Percentiles rank a stretch among this genome's conserved stretches.
Conservation (phyloP, 1,284 basidiomycete species). For the Erythrobasidium hasegawianum region DNA sequence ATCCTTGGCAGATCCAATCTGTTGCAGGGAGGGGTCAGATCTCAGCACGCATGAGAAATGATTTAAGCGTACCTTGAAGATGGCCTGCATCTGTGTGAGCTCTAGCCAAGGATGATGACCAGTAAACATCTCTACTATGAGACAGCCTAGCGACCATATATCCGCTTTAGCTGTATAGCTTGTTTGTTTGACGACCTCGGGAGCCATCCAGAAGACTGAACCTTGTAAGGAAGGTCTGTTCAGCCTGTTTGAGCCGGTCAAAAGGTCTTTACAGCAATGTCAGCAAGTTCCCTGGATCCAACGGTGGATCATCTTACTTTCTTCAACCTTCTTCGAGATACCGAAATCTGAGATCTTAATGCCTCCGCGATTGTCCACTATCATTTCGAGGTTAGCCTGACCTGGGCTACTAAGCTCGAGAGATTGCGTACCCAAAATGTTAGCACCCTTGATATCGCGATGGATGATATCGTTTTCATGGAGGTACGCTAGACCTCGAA, state of each 20-base stretch:
- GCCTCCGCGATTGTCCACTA: conserved; percentile 93
- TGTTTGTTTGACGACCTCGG: conserved; percentile 95
- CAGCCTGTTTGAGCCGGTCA: conserved; percentile 64
- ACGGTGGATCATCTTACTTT: conserved; percentile 62
- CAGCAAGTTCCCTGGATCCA: conserved; percentile 10
- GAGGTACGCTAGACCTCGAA: conserved; percentile 85
- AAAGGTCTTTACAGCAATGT: conserved; percentile 57
- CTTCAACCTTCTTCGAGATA: conserved; percentile 96
- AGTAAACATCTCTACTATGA: conserved; percentile 97
- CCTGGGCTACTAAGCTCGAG: not conserved
- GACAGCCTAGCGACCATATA: conserved; percentile 96
- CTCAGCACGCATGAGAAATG: too few species aligned
- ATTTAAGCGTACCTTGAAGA: conserved; percentile 69
- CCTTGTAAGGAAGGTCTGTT: conserved; percentile 93
- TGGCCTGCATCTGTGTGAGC: conserved; percentile 97
- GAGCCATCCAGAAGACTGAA: conserved; percentile 98
- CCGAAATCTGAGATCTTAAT: conserved; percentile 99
- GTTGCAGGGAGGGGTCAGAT: conserved; percentile 15
- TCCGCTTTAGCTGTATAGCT: conserved; percentile 91
- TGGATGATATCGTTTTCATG: conserved; percentile 95
- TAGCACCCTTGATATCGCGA: conserved; percentile 97
- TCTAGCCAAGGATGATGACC: conserved; percentile 97
- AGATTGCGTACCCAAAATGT: conserved; percentile 61
- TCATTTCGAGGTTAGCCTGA: not conserved
- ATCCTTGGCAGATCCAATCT: conserved; percentile 72